Percentiles rank a stretch among this genome's conserved stretches.
phyloP scores from a whole-genome alignment of 2,329 filamentous ascomycete species.

The Fusarium chlamydosporum region DNA sequence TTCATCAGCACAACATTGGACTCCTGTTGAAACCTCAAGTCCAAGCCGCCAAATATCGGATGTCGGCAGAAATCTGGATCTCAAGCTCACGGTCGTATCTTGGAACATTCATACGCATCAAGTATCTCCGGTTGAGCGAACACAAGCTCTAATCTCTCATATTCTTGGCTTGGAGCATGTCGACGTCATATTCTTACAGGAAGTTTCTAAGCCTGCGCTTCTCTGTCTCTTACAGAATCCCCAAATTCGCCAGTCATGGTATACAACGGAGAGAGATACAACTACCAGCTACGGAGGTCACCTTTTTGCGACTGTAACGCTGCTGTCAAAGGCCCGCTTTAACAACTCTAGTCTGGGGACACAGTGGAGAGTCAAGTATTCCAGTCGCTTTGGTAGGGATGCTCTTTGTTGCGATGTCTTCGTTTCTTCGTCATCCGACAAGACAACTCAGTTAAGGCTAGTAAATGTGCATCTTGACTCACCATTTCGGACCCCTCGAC shows the following conservation, averaged over 20 bases:
- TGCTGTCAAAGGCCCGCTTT: constrained; percentile 52
- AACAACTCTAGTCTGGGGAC: constrained; percentile 47
- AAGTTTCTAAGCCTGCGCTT: constrained; percentile 44
- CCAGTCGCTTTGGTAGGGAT: constrained; percentile 52
- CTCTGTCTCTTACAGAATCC: constrained; percentile 44
- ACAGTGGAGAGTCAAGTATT: constrained; percentile 53
- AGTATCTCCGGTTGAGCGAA: constrained; percentile 34
- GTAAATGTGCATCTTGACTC: constrained; percentile 60
- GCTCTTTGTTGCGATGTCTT: constrained; percentile 57
- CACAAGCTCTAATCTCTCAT: constrained; percentile 51
- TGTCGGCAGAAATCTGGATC: constrained; percentile 39
- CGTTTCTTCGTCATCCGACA: constrained; percentile 21
- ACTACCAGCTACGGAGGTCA: constrained; percentile 39
- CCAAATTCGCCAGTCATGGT: constrained; percentile 51
- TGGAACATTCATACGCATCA: constrained; percentile 54
- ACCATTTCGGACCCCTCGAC: constrained; percentile 39
- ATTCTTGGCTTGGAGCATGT: constrained; percentile 8
- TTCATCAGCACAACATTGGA: constrained; percentile 21
- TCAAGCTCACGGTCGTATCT: constrained; percentile 47
- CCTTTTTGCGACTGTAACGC: constrained; percentile 49
- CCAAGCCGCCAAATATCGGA: constrained; percentile 34
- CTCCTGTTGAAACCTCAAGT: constrained; percentile 15
- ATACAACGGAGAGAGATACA: constrained; percentile 51
- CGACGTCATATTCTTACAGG: constrained; percentile 28
- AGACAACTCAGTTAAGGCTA: constrained; percentile 48